These are phyloP conservation scores for Chaetomium tenue DNA, from an alignment of 495 filamentous ascomycete species.

Conservation along the genomic window DNA sequence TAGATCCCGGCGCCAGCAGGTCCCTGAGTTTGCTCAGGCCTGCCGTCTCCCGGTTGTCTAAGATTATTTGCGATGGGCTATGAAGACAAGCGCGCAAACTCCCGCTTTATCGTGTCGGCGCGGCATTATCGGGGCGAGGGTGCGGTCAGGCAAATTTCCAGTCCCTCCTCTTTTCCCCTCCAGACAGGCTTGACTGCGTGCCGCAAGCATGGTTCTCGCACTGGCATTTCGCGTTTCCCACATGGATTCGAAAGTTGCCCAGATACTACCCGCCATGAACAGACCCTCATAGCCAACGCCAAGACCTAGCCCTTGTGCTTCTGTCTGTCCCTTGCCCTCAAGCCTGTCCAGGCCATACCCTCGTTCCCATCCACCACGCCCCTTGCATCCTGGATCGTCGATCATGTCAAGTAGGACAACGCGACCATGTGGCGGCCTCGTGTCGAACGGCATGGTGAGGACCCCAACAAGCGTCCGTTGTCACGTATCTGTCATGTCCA, in stretches of 20 bases:
- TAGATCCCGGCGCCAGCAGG: slow-evolving; percentile 23
- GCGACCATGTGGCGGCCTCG: not conserved
- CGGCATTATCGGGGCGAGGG: slow-evolving; percentile 9
- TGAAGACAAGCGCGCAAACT: slow-evolving; percentile 42
- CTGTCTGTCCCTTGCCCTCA: slow-evolving; percentile 13
- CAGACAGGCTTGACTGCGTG: slow-evolving; percentile 16
- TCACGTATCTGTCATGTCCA: slow-evolving; percentile 20
- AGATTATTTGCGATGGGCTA: slow-evolving; percentile 51
- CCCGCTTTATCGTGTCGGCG: slow-evolving; percentile 27
- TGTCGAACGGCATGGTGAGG: not conserved
- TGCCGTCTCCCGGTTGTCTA: slow-evolving; percentile 37
- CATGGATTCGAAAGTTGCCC: not conserved
- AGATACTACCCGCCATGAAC: not conserved
- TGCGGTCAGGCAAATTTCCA: slow-evolving; percentile 11
- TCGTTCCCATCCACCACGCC: not conserved
- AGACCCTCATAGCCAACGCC: not conserved
- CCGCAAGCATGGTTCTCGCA: slow-evolving; percentile 14
- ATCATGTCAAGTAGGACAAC: not conserved
- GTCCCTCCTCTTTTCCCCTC: slow-evolving; percentile 31
- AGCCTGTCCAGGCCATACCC: slow-evolving; percentile 13
- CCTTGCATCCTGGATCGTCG: not conserved
- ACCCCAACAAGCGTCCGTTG: not conserved
- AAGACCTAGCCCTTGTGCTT: slow-evolving; percentile 16
- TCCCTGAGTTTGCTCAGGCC: slow-evolving; percentile 24
- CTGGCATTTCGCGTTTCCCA: slow-evolving; percentile 18